These are phyloP conservation scores for Schrenkiella parvula DNA, from an alignment of 345 rosid species.

Conservation along the genomic window DNA sequence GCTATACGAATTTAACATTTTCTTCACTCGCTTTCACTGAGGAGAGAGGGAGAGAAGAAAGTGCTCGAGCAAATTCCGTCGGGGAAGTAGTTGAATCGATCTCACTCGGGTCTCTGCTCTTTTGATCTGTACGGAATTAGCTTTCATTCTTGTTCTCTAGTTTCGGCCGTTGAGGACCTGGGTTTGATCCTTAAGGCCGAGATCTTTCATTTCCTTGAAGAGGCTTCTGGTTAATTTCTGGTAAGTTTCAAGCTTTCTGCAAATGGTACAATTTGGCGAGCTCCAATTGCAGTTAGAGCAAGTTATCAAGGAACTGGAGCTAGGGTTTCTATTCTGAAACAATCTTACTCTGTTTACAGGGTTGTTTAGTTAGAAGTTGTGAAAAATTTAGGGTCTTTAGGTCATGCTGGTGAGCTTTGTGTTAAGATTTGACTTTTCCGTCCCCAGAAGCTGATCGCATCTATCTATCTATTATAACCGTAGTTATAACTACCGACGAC, in stretches of 20 bases:
- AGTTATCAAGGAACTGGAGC: neutral
- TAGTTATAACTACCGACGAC: neutral
- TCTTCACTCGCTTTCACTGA: slow-evolving; percentile 10
- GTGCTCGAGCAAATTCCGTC: neutral
- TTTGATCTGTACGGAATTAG: slow-evolving; percentile 25
- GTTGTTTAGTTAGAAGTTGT: neutral
- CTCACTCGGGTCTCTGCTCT: slow-evolving; percentile 21
- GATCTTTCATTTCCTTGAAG: slow-evolving; percentile 25
- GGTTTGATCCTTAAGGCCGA: slow-evolving; percentile 20
- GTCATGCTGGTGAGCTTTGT: slow-evolving; percentile 2
- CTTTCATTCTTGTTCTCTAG: slow-evolving; percentile 4
- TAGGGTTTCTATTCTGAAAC: slow-evolving; percentile 21
- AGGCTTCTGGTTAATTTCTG: slow-evolving; percentile 9
- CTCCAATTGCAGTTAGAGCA: slow-evolving; percentile 1
- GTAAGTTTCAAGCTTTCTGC: slow-evolving; percentile 24
- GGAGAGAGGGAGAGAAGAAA: slow-evolving; percentile 2
- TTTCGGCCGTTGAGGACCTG: slow-evolving; percentile 20
- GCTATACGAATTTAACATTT: slow-evolving; percentile 2
- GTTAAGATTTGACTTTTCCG: slow-evolving; percentile 20
- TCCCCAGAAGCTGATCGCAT: slow-evolving; percentile 3
- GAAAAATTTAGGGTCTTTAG: neutral
- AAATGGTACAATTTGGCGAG: slow-evolving; percentile 12
- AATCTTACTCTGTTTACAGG: slow-evolving; percentile 3
- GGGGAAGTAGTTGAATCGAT: slow-evolving; percentile 22
- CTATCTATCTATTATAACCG: neutral